Evolutionary conservation across 306 rosid genomes (phyloP).

Genomic region (Quercus aquifolioides): DNA sequence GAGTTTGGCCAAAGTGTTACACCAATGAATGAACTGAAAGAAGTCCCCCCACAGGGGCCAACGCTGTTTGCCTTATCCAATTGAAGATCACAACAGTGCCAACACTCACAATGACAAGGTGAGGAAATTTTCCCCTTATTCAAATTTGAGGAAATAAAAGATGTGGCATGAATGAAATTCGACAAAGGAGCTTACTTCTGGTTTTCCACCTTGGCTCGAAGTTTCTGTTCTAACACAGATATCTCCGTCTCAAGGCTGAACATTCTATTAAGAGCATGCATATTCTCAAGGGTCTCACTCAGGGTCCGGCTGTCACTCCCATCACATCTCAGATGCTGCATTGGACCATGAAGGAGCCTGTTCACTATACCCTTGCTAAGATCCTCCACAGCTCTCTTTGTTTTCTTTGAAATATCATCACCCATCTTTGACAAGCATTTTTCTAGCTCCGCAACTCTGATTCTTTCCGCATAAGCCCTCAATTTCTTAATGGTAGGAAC

Average conservation of each 20-base stretch:
- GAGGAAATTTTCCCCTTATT: slow-evolving; percentile 56
- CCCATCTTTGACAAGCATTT: slow-evolving; percentile 95
- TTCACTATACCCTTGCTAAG: slow-evolving; percentile 97
- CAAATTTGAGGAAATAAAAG: slow-evolving; percentile 38
- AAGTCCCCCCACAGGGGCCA: slow-evolving; percentile 25
- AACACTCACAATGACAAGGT: slow-evolving; percentile 20
- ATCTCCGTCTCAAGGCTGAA: slow-evolving; percentile 93
- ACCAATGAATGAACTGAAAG: slow-evolving; percentile 39
- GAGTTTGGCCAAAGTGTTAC: slow-evolving; percentile 27
- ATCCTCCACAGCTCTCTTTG: slow-evolving; percentile 86
- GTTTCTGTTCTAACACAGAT: slow-evolving; percentile 81
- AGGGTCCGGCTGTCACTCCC: slow-evolving; percentile 93
- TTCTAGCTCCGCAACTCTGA: slow-evolving; percentile 88
- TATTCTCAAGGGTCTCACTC: slow-evolving; percentile 90
- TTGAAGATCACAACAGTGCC: slow-evolving; percentile 32
- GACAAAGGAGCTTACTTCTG: slow-evolving; percentile 48
- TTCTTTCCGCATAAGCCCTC: slow-evolving; percentile 95
- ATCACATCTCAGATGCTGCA: slow-evolving; percentile 97
- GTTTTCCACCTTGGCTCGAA: slow-evolving; percentile 94
- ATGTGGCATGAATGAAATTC: slow-evolving; percentile 29
- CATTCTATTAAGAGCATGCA: slow-evolving; percentile 98
- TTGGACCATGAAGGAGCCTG: slow-evolving; percentile 97
- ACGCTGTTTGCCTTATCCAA: slow-evolving; percentile 25
- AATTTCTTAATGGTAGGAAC: slow-evolving; percentile 96
- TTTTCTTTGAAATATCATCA: slow-evolving; percentile 90